phyloP scores from a whole-genome alignment of 495 filamentous ascomycete genomes.

The Rostrohypoxylon terebratum region DNA sequence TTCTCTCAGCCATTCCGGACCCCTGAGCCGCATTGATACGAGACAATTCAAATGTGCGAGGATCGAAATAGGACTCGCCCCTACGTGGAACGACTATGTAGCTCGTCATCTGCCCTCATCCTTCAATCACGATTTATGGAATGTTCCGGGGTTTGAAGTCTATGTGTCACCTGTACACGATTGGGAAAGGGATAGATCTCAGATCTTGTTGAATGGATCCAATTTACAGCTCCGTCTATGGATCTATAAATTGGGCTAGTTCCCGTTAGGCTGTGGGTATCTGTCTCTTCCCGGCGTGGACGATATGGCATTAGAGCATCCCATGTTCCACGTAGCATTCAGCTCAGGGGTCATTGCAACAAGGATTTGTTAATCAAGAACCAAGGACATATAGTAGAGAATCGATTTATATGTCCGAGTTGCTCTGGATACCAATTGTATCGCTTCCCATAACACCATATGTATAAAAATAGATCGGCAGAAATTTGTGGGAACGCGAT shows the following conservation, averaged over 20 bases:
- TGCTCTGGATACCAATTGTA: background rate
- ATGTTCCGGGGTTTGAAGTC: background rate
- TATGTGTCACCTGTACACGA: background rate
- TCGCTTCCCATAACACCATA: background rate
- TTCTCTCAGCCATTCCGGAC: background rate
- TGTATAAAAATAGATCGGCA: background rate
- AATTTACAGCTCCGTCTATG: background rate
- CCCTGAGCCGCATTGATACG: conserved; percentile 1
- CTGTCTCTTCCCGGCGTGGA: background rate
- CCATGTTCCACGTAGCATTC: background rate
- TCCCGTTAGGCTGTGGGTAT: background rate
- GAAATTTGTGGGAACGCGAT: background rate
- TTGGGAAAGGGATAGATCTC: background rate
- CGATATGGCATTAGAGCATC: background rate
- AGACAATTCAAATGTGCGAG: background rate
- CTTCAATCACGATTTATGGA: conserved; percentile 5
- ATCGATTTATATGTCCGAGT: background rate
- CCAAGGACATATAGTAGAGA: background rate
- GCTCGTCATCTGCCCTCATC: background rate
- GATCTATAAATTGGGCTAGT: background rate
- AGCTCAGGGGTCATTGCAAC: background rate
- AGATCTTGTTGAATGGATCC: conserved; percentile 1
- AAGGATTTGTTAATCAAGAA: background rate
- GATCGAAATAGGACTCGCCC: background rate
- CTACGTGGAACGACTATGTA: background rate